Base-by-base conservation (phyloP, 129 eudicot genomes). In the Escallonia herrerae region DNA sequence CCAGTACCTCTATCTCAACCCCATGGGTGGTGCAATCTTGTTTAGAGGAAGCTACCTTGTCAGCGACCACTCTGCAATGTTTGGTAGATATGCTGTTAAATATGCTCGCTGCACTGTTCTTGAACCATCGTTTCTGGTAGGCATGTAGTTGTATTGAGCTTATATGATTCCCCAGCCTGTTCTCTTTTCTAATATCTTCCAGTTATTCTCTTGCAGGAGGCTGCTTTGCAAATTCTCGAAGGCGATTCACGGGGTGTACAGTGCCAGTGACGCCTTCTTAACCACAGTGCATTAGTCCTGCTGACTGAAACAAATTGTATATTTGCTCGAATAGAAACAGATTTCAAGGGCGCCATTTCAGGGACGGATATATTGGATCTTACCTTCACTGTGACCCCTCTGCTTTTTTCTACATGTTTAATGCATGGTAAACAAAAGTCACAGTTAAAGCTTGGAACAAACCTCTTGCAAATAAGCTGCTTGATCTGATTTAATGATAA, bases 181-280 rank as follows among this genome's bases (percentile, higher is more conserved):
- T 5, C 49, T 45, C 49, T 45, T 5, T 45, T 8, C 49, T 45
- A 8, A 45, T n/a, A 45, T 4, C 13, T 43, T 0, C 42, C 5
- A 6, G 3, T 11, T 46, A 38, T 6, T 11, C 7, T 59, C 60
- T 38, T 65, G 73, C 65, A 66, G 66, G 75, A 71, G 52, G 57
- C 43, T 40, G 78, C 59, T 15, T 42, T 60, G 51, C 51, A 43
- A 48, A 62, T 61, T 70, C 63, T 45, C 6, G 4, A 71, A 50
- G 65, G 72, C 41, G 61, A 48, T 70, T 54, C 65, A 53, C 39
- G 22, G 63, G 58, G 46, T 70, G 74, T 70, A 70, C 74, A 70
- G 50, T 6, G 50, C n/a, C 50, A 45, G 4, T 44, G 3, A 6
- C 15, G 22, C 66, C 60, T 40, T 2, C 15, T 15, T 50, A 66